These are phyloP conservation scores for Brassica cretica DNA, from an alignment of 345 rosid genomes.

Conservation along the genomic window DNA sequence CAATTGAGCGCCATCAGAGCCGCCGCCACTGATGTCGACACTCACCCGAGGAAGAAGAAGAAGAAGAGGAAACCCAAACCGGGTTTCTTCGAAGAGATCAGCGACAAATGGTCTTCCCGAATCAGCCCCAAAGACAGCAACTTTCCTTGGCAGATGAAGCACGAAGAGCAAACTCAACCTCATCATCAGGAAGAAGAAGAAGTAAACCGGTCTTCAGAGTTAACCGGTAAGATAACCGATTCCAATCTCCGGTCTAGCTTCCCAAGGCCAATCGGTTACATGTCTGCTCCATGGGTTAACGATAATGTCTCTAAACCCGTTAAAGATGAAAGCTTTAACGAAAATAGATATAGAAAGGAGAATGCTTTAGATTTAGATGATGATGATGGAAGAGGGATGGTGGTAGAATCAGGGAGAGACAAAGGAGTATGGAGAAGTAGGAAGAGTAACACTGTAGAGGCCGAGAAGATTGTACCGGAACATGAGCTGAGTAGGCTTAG, in stretches of 20 bases:
- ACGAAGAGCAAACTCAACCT: conserved; percentile 30
- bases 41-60: conserved; percentile 39
- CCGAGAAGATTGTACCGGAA: conserved; percentile 63
- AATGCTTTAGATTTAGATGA: conserved; percentile 8
- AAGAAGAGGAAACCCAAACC: conserved; percentile 66
- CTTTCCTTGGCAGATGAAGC: conserved; percentile 73
- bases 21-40: conserved; percentile 32
- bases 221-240: conserved; percentile 36
- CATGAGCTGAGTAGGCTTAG: conserved; percentile 76
- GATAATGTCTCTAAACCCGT: conserved; percentile 45
- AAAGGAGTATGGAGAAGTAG: conserved; percentile 42
- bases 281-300: conserved; percentile 71
- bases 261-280: conserved; percentile 34
- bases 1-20: conserved; percentile 29
- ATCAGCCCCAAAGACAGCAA: conserved; percentile 49
- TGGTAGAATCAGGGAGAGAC: conserved; percentile 10
- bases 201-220: conserved; percentile 26
- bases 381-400: not conserved
- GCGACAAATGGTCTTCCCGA: conserved; percentile 67
- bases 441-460: conserved; percentile 54
- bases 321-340: conserved; percentile 17
- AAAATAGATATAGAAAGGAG: conserved; percentile 24
- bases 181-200: conserved; percentile 24
- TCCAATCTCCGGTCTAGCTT: conserved; percentile 33
- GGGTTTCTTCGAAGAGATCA: conserved; percentile 70